Evolutionary conservation across 768 basidiomycete genomes (phyloP), one percentile per base, ranked within the genome.

Genomic region (Brasilioporus rufonigricans): DNA sequence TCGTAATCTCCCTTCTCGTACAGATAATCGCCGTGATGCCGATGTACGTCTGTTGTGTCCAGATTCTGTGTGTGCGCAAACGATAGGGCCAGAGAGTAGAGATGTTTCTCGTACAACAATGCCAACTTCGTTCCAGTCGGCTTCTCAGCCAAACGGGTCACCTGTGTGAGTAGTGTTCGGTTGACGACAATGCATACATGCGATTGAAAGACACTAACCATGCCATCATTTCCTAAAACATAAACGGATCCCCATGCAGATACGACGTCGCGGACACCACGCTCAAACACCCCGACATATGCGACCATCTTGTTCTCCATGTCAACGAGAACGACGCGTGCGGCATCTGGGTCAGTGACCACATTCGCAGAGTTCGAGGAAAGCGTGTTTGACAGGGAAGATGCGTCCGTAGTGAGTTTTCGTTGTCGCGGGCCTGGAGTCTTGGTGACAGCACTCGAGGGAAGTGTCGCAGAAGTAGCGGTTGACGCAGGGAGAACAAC

Each of bases 1-100:
- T 98, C 97, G 62, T 89, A 96, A 63, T 98, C 93, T 5, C 87
- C 88, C 70, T 96, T 97, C 18, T 76, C 64, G 66, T 99, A 98
- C 13, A 98, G 76, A 65, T 94, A 85, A 64, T 98, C 95, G 1
- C 93, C 96, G 65, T 94, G 96, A 54, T 88, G 86, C 41, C 84
- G 76, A 62, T 95, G 89, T 21, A 98, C 94, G 62, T 97, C 93
- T 0, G 93, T 91, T 1, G 96, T 79, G 40, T 91, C 88, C 19
- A 97, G 75, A 11, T 80, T 79, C 57, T 92, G 89, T 0, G 88
- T 89, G 61, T 85, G 79, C 3, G 94, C 97, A 12, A 98, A 77
- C 53, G 82, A 86, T 32, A 98, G 73, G 0, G 96, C 95, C 4
- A 96, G 79, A 0, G 80, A 71, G 65, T 87, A 97, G n/a, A 86